Base-by-base conservation (phyloP, 805 yeast species). In the Saccharomycopsis sp. region DNA sequence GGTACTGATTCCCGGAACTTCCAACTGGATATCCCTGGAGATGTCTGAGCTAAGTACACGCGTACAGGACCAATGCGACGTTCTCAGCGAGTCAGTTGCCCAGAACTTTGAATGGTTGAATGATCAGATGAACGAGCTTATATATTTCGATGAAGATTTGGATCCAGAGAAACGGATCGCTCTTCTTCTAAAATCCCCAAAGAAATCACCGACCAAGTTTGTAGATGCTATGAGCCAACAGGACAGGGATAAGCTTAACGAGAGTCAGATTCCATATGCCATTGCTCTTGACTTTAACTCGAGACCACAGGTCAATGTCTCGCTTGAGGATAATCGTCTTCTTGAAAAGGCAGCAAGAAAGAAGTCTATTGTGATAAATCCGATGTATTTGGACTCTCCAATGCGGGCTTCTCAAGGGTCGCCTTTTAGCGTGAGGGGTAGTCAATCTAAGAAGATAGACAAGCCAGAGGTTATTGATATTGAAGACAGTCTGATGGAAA, bases 21-120 rank as follows among this genome's bases (percentile, higher is more conserved):
- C 64, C 8, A 55, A 47, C 17, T 62, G 64, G 64, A 53, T 62
- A 17, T 50, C 63, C 15, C 42, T 59, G n/a, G 64, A 62, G 53
- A 57, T 62, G 62, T 14, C 47, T 9, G 58, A 59, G 23, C 56
- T 59, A 34, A 59, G 60, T 29, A 53, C 58, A 9, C 14, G 56
- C 19, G 58, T 58, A 3, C 54, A 57, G 29, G 25, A 25, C 19
- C 34, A 56, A 52, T 5, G 55, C 15, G 42, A 55, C 19, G n/a
- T 15, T 2, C 57, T 60, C 44, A 60, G 55, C 25, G 50, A 49
- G 20, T 53, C 61, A 7, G 53, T 59, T n/a, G 25, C 23, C 3
- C 25, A 53, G 17, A 55, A 57, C 22, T 15, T 56, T n/a, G 47
- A 52, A 3, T 62, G 64, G 64, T 51, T 62, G 20, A 59, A 62